These are phyloP conservation scores for Plantago elongata DNA, from an alignment of 257 asterid genomes.

Conservation along the genomic window DNA sequence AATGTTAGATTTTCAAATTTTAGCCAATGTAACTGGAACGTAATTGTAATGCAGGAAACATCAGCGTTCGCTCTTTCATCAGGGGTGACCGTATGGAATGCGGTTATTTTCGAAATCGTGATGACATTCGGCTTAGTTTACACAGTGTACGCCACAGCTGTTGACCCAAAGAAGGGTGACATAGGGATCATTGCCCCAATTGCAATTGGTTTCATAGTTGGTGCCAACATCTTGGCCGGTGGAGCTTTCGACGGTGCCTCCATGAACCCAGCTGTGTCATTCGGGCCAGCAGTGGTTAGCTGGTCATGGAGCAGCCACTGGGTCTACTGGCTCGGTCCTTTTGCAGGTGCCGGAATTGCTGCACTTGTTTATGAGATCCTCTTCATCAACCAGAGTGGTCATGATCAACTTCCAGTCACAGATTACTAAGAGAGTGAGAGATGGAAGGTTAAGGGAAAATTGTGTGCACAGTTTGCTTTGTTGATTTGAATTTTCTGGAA, in stretches of 20 bases:
- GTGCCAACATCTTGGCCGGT: constrained; percentile 83
- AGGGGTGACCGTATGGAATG: constrained; percentile 57
- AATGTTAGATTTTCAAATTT: not conserved
- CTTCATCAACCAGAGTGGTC: constrained; percentile 48
- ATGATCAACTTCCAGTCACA: constrained; percentile 50
- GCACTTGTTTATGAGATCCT: constrained; percentile 53
- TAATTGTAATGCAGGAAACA: constrained; percentile 43
- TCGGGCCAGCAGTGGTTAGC: constrained; percentile 82
- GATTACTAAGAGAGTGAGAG: constrained; percentile 33
- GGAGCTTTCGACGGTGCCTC: constrained; percentile 84
- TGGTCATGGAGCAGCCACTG: constrained; percentile 83
- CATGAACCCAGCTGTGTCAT: constrained; percentile 88
- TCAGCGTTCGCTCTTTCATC: constrained; percentile 63
- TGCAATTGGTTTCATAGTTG: constrained; percentile 82
- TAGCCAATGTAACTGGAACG: not conserved
- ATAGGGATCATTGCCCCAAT: constrained; percentile 74
- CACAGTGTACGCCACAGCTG: constrained; percentile 81
- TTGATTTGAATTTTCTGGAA: not conserved
- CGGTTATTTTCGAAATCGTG: constrained; percentile 67
- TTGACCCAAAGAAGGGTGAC: constrained; percentile 77
- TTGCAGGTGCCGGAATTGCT: constrained; percentile 60
- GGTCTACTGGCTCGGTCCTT: constrained; percentile 87
- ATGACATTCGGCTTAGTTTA: constrained; percentile 84
- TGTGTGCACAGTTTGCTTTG: constrained; percentile 19
- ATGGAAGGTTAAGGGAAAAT: not conserved